These are phyloP conservation scores for Ettlia oleoabundans DNA, from an alignment of 139 green algal genomes.

Conservation along the genomic window DNA sequence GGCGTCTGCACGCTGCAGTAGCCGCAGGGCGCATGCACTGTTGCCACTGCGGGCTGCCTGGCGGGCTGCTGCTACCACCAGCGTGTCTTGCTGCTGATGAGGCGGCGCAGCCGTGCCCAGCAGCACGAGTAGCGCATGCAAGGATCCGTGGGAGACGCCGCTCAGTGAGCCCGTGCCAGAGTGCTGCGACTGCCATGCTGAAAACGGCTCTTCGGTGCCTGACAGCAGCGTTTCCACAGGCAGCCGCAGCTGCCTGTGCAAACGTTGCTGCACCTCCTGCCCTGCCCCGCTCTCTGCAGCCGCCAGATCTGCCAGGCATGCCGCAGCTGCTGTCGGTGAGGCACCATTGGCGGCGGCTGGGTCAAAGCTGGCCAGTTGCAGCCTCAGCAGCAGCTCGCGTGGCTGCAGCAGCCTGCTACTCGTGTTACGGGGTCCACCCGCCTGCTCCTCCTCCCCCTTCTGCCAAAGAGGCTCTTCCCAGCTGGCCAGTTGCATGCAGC, in stretches of 20 bases:
- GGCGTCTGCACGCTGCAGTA: not conserved
- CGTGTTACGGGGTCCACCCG: too few species aligned
- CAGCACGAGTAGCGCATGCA: not conserved
- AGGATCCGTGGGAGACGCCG: too few species aligned
- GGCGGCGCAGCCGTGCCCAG: not conserved
- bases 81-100: not conserved
- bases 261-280: too few species aligned
- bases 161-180: too few species aligned
- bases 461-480: too few species aligned
- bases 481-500: slow-evolving; percentile 16
- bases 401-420: not conserved
- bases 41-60: not conserved
- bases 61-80: not conserved
- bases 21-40: not conserved
- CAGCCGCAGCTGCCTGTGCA: not conserved
- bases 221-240: not conserved
- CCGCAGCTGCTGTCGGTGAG: not conserved
- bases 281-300: not conserved
- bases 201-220: too few species aligned
- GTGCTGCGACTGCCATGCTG: not conserved
- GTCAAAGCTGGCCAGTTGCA: not conserved
- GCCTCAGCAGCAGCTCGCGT: not conserved
- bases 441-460: too few species aligned
- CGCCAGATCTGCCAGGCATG: not conserved
- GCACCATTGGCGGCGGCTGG: not conserved